Evolutionary conservation across 441 rosid species (phyloP).

Genomic region (Populus hybrid): DNA sequence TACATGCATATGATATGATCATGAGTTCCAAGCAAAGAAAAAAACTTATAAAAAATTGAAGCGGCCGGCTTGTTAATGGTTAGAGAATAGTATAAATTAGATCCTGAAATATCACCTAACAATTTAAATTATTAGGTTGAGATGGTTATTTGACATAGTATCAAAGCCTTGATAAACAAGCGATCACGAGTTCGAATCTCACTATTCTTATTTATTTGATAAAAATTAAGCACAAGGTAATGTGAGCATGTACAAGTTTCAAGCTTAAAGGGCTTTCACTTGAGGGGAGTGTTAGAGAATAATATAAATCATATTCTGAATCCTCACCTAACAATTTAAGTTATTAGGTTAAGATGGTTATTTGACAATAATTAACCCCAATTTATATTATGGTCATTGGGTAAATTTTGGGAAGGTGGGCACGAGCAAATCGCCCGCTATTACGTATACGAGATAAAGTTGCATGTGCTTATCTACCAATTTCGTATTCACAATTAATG

Average conservation of each 20-base stretch:
- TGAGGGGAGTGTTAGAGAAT: rapidly evolving
- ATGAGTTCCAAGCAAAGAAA: neutral
- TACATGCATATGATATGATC: neutral
- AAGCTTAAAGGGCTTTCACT: no score
- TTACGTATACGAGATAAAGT: neutral
- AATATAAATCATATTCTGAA: no score
- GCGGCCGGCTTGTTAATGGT: no score
- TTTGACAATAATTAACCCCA: neutral
- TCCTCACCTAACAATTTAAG: no score
- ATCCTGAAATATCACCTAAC: rapidly evolving
- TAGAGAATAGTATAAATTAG: no score
- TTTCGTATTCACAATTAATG: constrained; percentile 2
- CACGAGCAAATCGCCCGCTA: neutral
- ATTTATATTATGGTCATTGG: neutral
- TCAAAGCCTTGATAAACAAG: no score
- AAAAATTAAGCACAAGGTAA: no score
- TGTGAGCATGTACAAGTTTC: rapidly evolving
- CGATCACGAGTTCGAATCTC: no score
- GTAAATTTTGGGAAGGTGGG: neutral
- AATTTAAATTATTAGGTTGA: no score
- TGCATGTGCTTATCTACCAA: constrained; percentile 32
- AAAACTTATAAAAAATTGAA: neutral
- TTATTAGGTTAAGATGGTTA: no score
- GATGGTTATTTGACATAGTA: no score
- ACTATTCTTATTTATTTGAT: no score